phyloP scores from a whole-genome alignment of 495 filamentous ascomycete species.

The Lasiosphaeriaceae sp. region DNA sequence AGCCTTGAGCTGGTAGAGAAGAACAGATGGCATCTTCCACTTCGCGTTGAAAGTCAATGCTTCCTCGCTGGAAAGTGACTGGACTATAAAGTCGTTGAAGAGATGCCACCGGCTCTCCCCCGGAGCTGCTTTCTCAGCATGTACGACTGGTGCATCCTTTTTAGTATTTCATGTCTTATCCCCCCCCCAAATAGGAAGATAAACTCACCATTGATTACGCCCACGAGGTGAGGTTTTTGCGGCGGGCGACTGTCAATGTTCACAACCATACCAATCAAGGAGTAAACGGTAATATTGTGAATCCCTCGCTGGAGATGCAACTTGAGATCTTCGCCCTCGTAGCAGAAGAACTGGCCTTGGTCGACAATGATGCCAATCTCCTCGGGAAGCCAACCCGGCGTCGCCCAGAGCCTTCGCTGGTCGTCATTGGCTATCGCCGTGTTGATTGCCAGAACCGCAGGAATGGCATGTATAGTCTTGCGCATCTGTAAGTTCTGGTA shows the following conservation, averaged over 20 bases:
- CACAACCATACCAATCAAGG: conserved; percentile 83
- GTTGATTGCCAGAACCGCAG: conserved; percentile 81
- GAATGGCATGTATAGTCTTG: conserved; percentile 74
- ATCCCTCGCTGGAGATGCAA: conserved; percentile 58
- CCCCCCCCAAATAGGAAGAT: neutral
- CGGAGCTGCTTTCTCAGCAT: conserved; percentile 55
- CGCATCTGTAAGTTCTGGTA: conserved; percentile 78
- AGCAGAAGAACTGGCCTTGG: conserved; percentile 79
- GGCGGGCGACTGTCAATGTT: conserved; percentile 81
- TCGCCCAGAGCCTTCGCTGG: conserved; percentile 75
- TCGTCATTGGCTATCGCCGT: conserved; percentile 67
- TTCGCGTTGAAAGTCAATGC: conserved; percentile 80
- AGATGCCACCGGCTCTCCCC: conserved; percentile 75
- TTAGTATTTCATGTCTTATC: neutral
- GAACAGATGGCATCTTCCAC: conserved; percentile 87
- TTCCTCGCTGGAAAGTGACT: conserved; percentile 69
- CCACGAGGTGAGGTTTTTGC: conserved; percentile 86
- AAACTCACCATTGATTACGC: conserved; percentile 71
- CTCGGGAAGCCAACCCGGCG: conserved; percentile 84
- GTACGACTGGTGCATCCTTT: conserved; percentile 52
- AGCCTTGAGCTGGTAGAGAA: conserved; percentile 77
- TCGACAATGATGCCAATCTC: conserved; percentile 87
- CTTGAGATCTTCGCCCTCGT: conserved; percentile 80
- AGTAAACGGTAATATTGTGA: conserved; percentile 77
- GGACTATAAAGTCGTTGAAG: conserved; percentile 95